Evolutionary conservation across 306 rosid genomes (phyloP), one percentile per base, ranked within the genome.

Genomic region (Cucurbita maxima): DNA sequence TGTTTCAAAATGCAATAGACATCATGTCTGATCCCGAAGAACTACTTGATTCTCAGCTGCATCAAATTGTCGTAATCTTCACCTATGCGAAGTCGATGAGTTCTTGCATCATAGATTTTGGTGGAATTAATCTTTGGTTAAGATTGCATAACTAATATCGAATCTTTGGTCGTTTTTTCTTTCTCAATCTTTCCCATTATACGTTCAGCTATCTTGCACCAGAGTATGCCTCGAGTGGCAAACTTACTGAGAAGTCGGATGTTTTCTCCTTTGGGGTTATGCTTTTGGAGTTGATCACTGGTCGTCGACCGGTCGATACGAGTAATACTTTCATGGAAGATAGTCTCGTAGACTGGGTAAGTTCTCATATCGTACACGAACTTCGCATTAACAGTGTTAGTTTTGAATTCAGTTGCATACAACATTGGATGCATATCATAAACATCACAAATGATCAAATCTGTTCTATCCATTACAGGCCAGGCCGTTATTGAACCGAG

Each of bases 321-420:
- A 68, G 74, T 70, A 83, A 86, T 20, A 66, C 89, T 59, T 90
- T 8, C 78, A 69, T 82, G 85, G 98, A 94, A 51, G 98, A 94
- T 76, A 89, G 98, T 79, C 83, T 94, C 77, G 98, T 94, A 8
- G 98, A 94, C 0, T 94, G 98, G 98, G 98, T 94, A 73, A 87
- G 97, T 86, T 19, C 57, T 74, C 12, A 45, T 43, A 45, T 73
- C 11, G 11, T 41, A 20, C 15, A 30, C 1, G 0, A 16, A 64
- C 18, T 59, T 59, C 0, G 44, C 37, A 56, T 56, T 56, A 56
- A 22, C 15, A 1, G 36, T 22, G 61, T 66, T 9, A n/a, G 72
- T 63, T 18, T n/a, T 63, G 34, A 45, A 7, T 71, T 20, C 12
- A 5, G 7, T 63, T 41, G 51, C 70, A 8, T 14, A 12, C 58